phyloP scores from a whole-genome alignment of 2,329 filamentous ascomycete species.

The Stemphylium lycopersici region DNA sequence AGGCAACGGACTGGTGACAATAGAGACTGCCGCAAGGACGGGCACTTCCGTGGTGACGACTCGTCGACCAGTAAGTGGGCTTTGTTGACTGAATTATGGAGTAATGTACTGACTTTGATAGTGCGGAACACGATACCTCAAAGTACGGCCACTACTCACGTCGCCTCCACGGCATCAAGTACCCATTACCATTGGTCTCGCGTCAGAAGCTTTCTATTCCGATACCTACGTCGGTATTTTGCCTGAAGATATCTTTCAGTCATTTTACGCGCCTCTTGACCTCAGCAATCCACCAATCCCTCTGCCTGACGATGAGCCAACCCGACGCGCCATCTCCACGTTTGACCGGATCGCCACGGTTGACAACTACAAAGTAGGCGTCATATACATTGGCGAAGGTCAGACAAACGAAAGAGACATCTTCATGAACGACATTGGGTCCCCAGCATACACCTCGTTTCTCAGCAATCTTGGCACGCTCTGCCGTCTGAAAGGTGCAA shows the following conservation, averaged over 20 bases:
- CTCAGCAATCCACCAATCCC: constrained; percentile 68
- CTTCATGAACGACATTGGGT: constrained; percentile 83
- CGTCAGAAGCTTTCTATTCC: constrained; percentile 52
- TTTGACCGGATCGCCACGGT: constrained; percentile 91
- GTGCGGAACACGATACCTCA: constrained; percentile 53
- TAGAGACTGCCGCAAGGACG: constrained; percentile 70
- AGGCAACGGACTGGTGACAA: constrained; percentile 74
- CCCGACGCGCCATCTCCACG: constrained; percentile 73
- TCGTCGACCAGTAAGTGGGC: constrained; percentile 72
- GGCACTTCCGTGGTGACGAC: constrained; percentile 75
- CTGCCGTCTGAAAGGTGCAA: constrained; percentile 78
- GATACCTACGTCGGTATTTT: constrained; percentile 66
- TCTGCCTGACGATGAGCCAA: constrained; percentile 73
- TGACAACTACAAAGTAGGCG: constrained; percentile 93
- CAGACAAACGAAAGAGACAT: constrained; percentile 86
- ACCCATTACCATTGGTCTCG: constrained; percentile 48
- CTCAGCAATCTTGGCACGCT: constrained; percentile 81
- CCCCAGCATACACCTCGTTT: constrained; percentile 86
- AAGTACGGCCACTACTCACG: constrained; percentile 45
- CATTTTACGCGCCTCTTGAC: constrained; percentile 65
- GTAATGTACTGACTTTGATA: constrained; percentile 21
- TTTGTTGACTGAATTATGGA: constrained; percentile 38
- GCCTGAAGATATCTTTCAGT: constrained; percentile 76
- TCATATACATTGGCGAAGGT: constrained; percentile 89
- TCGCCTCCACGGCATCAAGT: constrained; percentile 50